Conservation (phyloP, 2,329 filamentous ascomycete species). For the Helotiales sp. region DNA sequence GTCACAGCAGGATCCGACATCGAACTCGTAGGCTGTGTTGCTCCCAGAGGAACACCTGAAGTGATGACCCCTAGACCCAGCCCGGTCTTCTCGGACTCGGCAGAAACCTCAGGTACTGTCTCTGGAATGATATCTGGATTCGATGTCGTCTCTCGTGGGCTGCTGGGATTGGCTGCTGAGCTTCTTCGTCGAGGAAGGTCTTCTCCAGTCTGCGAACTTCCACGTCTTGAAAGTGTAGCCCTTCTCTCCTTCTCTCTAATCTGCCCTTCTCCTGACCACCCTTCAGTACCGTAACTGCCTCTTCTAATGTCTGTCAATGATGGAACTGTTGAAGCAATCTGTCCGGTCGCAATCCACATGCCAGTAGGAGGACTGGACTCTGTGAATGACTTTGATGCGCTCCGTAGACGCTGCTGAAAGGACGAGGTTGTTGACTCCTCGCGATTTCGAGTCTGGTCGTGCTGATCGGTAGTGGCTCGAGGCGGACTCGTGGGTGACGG, state of each 20-base stretch:
- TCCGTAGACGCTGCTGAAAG: conserved; percentile 29
- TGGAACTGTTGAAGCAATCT: conserved; percentile 39
- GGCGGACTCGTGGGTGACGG: conserved; percentile 18
- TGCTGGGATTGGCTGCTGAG: conserved; percentile 13
- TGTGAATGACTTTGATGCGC: conserved; percentile 40
- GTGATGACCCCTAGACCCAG: not conserved
- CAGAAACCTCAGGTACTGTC: conserved; percentile 24
- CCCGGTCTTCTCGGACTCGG: conserved; percentile 18
- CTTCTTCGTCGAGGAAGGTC: conserved; percentile 13
- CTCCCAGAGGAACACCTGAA: conserved; percentile 9
- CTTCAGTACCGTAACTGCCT: conserved; percentile 33
- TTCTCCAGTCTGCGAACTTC: conserved; percentile 21
- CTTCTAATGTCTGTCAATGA: conserved; percentile 33
- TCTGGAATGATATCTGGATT: conserved; percentile 19
- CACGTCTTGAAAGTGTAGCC: conserved; percentile 22
- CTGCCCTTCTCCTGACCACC: conserved; percentile 35
- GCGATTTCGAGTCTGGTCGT: conserved; percentile 6
- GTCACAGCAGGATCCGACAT: conserved; percentile 10
- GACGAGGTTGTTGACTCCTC: conserved; percentile 21
- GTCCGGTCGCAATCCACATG: conserved; percentile 49
- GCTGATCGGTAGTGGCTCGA: conserved; percentile 11
- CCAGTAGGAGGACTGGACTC: conserved; percentile 48
- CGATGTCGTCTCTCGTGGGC: conserved; percentile 6
- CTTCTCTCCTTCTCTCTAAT: conserved; percentile 32
- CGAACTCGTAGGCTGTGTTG: not conserved